phyloP scores from a whole-genome alignment of 2,329 filamentous ascomycete genomes.

The Sordariomycetes sp. region DNA sequence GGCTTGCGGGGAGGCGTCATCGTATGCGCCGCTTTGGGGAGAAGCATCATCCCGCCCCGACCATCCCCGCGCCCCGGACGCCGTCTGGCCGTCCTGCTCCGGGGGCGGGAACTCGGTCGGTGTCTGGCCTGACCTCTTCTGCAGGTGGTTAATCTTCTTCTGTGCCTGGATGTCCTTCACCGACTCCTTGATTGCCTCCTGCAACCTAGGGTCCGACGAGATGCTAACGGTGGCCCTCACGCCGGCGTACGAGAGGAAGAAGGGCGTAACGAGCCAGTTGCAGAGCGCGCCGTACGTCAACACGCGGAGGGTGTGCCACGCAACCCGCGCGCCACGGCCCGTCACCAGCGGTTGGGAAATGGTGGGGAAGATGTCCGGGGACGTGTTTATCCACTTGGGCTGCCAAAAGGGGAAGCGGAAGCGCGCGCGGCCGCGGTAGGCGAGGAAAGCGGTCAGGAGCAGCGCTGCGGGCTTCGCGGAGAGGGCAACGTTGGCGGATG shows the following conservation, averaged over 20 bases:
- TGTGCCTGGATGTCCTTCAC: conserved; percentile 1
- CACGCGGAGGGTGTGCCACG: conserved; percentile 24
- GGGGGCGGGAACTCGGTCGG: conserved; percentile 7
- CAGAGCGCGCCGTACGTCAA: conserved; percentile 16
- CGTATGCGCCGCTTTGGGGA: neutral
- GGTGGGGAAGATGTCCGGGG: conserved; percentile 17
- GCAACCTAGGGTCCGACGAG: conserved; percentile 2
- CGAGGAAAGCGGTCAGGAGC: conserved; percentile 11
- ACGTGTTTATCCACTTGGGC: conserved; percentile 16
- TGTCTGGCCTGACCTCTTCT: conserved; percentile 5
- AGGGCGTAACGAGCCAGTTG: conserved; percentile 12
- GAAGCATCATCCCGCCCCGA: neutral
- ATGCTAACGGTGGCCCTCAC: neutral
- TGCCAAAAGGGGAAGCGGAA: conserved; percentile 27
- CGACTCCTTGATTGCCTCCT: conserved; percentile 1
- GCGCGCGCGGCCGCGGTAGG: conserved; percentile 15
- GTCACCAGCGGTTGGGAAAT: conserved; percentile 10
- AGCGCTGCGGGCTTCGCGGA: conserved; percentile 14
- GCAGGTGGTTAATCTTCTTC: conserved; percentile 1
- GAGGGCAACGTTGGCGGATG: conserved; percentile 14
- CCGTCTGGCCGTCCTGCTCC: conserved; percentile 2
- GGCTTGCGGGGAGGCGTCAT: neutral
- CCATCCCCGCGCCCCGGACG: neutral
- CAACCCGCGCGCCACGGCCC: conserved; percentile 11
- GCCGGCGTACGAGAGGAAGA: conserved; percentile 16